A percentile compares a stretch with the other conserved stretches of the same genome.
Conservation (phyloP, 306 rosid genomes). For the Chamaecrista fasciculata region DNA sequence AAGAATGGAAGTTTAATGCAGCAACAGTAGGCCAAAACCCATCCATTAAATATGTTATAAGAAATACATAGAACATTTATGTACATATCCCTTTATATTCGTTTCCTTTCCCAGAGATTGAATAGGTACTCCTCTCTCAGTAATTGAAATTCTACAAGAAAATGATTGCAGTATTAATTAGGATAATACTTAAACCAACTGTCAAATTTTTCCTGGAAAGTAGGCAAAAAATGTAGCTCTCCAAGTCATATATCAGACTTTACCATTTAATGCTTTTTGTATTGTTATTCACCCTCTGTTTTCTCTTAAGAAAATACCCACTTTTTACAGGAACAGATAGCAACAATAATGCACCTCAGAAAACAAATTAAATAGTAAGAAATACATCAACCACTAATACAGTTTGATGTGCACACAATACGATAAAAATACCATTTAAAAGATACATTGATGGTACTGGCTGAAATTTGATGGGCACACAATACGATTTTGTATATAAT, state of each 20-base stretch:
- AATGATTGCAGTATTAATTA: constrained; percentile 1
- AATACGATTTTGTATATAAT: background rate
- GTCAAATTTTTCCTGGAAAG: constrained; percentile 19
- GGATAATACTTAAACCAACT: background rate
- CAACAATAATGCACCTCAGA: background rate
- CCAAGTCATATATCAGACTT: constrained; percentile 14
- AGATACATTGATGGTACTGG: background rate
- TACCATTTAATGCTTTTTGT: background rate
- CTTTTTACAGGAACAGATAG: constrained; percentile 3
- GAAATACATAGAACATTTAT: constrained; percentile 8
- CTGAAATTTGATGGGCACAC: constrained; percentile 15
- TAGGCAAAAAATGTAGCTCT: background rate
- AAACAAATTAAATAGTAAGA: constrained; percentile 5
- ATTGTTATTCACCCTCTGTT: background rate
- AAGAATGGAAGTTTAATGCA: constrained; percentile 17
- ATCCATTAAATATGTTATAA: background rate
- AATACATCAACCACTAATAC: background rate
- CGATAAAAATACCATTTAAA: constrained; percentile 20
- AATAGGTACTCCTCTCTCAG: constrained; percentile 5
- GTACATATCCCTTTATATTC: background rate
- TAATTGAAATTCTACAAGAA: constrained; percentile 4
- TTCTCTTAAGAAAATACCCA: background rate
- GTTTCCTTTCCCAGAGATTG: background rate
- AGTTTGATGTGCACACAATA: too few relatives aligned
- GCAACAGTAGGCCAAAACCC: constrained; percentile 28